These are phyloP conservation scores for Marchantia polymorpha DNA, from an alignment of 225 moss, liverwort and hornwort species.

Conservation along the genomic window DNA sequence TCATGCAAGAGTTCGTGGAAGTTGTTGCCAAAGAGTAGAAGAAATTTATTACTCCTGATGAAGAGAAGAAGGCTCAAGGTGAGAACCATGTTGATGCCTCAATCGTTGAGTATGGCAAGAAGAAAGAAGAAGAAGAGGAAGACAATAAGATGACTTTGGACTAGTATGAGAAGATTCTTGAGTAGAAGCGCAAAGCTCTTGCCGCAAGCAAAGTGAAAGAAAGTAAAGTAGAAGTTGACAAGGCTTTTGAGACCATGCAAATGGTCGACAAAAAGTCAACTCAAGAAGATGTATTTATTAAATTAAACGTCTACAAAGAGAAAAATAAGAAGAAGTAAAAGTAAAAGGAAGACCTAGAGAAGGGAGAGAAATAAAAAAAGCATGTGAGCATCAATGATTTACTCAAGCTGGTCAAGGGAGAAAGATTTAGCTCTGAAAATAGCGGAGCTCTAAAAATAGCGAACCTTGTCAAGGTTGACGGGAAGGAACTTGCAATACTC, in stretches of 20 bases:
- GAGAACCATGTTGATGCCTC: constrained; percentile 33
- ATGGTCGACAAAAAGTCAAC: constrained; percentile 79
- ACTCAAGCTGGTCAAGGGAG: constrained; percentile 79
- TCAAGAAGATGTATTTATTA: constrained; percentile 79
- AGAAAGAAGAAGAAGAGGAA: constrained; percentile 51
- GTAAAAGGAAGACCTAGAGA: constrained; percentile 61
- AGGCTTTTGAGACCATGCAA: constrained; percentile 81
- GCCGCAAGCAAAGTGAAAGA: too few relatives aligned
- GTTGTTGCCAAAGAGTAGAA: constrained; percentile 39
- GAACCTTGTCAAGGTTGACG: too few relatives aligned
- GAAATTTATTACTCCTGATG: constrained; percentile 28
- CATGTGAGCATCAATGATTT: constrained; percentile 93
- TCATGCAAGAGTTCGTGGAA: constrained; percentile 27
- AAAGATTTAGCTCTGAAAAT: constrained; percentile 57
- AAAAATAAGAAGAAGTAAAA: constrained; percentile 80
- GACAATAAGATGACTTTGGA: constrained; percentile 79
- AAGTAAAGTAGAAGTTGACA: constrained; percentile 79
- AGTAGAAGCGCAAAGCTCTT: too few relatives aligned
- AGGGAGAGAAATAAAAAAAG: constrained; percentile 80
- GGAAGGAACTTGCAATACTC: too few relatives aligned
- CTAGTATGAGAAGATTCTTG: constrained; percentile 88
- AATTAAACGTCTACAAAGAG: constrained; percentile 88
- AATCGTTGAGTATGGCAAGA: constrained; percentile 31
- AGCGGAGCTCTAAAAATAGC: constrained; percentile 42
- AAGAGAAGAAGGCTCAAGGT: constrained; percentile 42